Percentiles rank a stretch among this genome's conserved stretches.
phyloP scores from a whole-genome alignment of 345 rosid genomes.

The Bruguiera sexangula region DNA sequence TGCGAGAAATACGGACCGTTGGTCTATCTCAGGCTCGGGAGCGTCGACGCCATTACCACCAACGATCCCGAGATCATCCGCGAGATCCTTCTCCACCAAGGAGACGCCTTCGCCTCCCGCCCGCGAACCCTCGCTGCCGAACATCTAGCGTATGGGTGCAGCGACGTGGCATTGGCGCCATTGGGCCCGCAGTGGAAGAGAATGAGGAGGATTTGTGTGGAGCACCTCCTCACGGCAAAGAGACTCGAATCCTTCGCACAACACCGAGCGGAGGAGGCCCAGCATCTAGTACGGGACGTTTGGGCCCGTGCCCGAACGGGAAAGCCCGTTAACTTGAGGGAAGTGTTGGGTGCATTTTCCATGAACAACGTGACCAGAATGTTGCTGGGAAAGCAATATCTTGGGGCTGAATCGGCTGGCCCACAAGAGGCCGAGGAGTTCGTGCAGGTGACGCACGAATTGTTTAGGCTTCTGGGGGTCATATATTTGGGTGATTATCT shows the following conservation, averaged over 20 bases:
- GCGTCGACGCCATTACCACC: constrained; percentile 72
- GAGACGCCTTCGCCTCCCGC: constrained; percentile 78
- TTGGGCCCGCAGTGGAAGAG: constrained; percentile 68
- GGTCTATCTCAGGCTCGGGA: constrained; percentile 76
- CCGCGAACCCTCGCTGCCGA: constrained; percentile 75
- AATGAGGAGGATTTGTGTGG: constrained; percentile 71
- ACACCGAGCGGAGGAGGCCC: constrained; percentile 51
- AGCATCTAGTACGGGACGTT: constrained; percentile 42
- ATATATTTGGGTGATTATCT: constrained; percentile 87
- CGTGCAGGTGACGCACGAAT: constrained; percentile 73
- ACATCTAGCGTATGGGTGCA: constrained; percentile 72
- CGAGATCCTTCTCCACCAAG: constrained; percentile 66
- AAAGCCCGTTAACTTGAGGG: constrained; percentile 60
- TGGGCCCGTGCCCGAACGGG: constrained; percentile 22
- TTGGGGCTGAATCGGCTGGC: constrained; percentile 58
- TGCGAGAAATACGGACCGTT: constrained; percentile 70
- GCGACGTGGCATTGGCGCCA: constrained; percentile 78
- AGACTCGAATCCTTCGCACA: constrained; percentile 46
- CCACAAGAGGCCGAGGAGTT: constrained; percentile 75
- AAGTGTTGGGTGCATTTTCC: constrained; percentile 75
- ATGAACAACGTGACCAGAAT: constrained; percentile 92
- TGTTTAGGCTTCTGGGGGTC: constrained; percentile 67
- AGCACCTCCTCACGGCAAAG: constrained; percentile 49
- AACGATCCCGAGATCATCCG: constrained; percentile 66
- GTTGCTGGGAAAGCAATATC: constrained; percentile 78